These are phyloP conservation scores for Penicillium sp. DNA, from an alignment of 2,329 filamentous ascomycete genomes.

Conservation along the genomic window DNA sequence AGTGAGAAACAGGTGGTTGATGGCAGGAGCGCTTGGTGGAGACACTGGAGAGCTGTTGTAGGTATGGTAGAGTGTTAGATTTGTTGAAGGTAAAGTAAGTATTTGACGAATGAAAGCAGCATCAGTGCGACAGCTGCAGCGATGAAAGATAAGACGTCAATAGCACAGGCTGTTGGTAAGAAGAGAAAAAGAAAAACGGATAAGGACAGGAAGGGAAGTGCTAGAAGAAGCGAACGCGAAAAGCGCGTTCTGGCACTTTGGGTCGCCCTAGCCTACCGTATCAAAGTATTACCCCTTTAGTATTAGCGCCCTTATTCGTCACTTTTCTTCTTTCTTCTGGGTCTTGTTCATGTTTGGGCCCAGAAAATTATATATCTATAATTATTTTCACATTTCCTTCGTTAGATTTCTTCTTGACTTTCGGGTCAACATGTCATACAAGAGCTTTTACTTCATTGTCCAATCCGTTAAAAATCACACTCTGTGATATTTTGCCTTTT, in stretches of 20 bases:
- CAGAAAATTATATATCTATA: neutral
- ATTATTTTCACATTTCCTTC: neutral
- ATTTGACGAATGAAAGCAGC: neutral
- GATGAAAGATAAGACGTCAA: neutral
- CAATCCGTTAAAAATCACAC: neutral
- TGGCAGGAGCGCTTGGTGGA: neutral
- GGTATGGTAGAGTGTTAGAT: neutral
- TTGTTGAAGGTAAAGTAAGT: conserved; percentile 2
- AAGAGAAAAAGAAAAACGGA: conserved; percentile 1
- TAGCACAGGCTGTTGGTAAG: neutral
- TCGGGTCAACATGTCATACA: neutral
- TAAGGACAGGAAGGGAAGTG: neutral
- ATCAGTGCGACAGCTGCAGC: neutral
- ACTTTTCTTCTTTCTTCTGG: neutral
- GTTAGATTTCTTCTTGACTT: neutral
- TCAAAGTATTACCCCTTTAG: conserved; percentile 22
- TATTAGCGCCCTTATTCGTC: conserved; percentile 10
- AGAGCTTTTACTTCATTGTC: neutral
- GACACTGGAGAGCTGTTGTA: neutral
- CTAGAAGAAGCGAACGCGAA: conserved; percentile 21
- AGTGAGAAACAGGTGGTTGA: conserved; percentile 8
- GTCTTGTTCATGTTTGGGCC: neutral
- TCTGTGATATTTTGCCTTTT: neutral
- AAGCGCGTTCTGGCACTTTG: conserved; percentile 24
- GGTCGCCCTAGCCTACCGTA: conserved; percentile 17